Conservation (phyloP, 148 eudicot species). For the Mesembryanthemum crystallinum region DNA sequence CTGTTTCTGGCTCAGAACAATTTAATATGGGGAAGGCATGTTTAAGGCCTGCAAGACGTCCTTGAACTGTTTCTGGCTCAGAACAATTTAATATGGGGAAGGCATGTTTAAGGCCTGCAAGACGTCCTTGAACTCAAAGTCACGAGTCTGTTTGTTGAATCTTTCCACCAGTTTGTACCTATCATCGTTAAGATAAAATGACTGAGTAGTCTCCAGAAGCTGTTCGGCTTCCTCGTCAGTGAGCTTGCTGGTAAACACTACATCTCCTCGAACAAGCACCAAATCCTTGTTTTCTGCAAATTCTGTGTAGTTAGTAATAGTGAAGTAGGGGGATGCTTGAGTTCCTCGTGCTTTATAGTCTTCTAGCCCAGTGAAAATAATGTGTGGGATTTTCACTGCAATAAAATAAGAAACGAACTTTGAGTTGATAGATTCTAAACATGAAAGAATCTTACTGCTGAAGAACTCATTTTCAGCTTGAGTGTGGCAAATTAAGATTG, state of each 20-base stretch:
- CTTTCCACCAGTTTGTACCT: conserved; percentile 80
- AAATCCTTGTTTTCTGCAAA: conserved; percentile 76
- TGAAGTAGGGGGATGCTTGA: conserved; percentile 82
- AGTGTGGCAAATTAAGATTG: background rate
- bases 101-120: conserved; percentile 81
- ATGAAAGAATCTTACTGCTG: background rate
- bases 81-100: conserved; percentile 32
- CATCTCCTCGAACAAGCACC: conserved; percentile 68
- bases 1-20: background rate
- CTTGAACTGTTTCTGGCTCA: conserved; percentile 55
- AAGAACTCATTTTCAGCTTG: no score
- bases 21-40: conserved; percentile 59
- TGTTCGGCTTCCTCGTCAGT: conserved; percentile 71
- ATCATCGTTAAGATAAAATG: conserved; percentile 74
- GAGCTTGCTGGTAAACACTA: conserved; percentile 81
- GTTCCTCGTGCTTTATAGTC: conserved; percentile 96
- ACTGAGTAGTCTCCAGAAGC: conserved; percentile 82
- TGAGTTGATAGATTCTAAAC: background rate
- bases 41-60: conserved; percentile 77
- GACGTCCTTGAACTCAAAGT: conserved; percentile 90
- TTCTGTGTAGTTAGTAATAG: conserved; percentile 72
- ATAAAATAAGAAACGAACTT: background rate
- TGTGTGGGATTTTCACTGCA: conserved; percentile 82
- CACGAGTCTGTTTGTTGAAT: conserved; percentile 76
- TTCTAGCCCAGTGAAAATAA: conserved; percentile 88